Evolutionary conservation across 2,329 filamentous ascomycete species (phyloP), one percentile per base, ranked within the genome.

Genomic region (Beauveria australis): DNA sequence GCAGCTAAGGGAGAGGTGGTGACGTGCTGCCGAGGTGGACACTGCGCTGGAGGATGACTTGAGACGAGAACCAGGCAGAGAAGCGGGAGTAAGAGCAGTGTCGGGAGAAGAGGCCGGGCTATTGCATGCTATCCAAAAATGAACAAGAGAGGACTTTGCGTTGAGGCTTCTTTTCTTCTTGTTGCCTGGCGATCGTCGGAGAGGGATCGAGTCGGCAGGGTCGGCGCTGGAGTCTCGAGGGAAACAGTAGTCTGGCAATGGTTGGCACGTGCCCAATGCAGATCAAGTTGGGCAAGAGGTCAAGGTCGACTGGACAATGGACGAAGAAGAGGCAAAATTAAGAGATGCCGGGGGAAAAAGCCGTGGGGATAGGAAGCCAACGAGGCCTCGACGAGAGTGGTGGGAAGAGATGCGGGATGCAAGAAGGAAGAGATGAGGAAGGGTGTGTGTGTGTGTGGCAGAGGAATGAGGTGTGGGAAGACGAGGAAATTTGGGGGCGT

Each of bases 391-490:
- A 56, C 59, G 60, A 61, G 63, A 62, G 53, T 37, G 40, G 43
- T 37, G 43, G 24, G 40, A 55, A 61, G 57, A 63, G 61, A 62
- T 55, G 59, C 61, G 61, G 61, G 60, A 60, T 61, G 60, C 61
- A 69, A 66, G 63, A 64, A 64, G 53, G 40, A 61, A 66, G 62
- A 67, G 66, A 69, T 70, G 18, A 66, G 65, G 67, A 66, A 64
- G 69, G 64, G 65, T 26, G 65, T n/a, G 46, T 58, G 44, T 26
- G 52, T 33, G 49, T 43, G 57, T 67, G 67, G 68, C 67, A 66
- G 63, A 67, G 62, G 59, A 58, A 52, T 53, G 53, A 49, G 63
- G 62, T 59, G 63, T 66, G 64, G 63, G 64, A 65, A 60, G 52
- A 48, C 46, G 46, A 46, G 46, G 41, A 43, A 46, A 55, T 56